Conservation (phyloP, 352 stramenopile species). For the Saprolegnia parasitica region DNA sequence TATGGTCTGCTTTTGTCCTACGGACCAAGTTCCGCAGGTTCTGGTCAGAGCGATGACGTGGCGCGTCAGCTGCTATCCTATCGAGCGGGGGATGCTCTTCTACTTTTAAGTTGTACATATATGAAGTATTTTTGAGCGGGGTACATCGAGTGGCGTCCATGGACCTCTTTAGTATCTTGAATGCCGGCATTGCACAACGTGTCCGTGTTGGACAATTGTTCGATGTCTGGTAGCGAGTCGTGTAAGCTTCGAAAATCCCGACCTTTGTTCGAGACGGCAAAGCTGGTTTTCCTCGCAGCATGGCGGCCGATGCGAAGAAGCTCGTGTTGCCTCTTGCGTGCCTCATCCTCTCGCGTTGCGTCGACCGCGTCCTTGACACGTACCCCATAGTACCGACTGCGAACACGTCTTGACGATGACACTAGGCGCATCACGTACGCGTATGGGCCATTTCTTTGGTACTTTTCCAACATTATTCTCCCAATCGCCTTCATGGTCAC, state of each 20-base stretch:
- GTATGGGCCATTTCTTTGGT: conserved; percentile 30
- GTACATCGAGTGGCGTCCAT: too few relatives aligned
- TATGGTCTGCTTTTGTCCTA: too few relatives aligned
- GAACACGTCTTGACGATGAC: too few relatives aligned
- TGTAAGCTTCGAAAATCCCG: not conserved
- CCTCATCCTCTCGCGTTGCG: conserved; percentile 56
- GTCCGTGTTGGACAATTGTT: too few relatives aligned
- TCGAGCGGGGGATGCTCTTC: too few relatives aligned
- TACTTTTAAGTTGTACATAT: too few relatives aligned
- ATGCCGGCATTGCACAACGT: too few relatives aligned
- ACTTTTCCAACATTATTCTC: conserved; percentile 32
- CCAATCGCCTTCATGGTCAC: conserved; percentile 32
- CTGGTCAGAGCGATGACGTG: too few relatives aligned
- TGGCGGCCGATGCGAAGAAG: conserved; percentile 33
- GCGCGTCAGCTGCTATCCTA: too few relatives aligned
- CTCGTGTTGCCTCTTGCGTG: conserved; percentile 67
- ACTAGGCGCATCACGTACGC: conserved; percentile 29
- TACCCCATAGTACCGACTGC: conserved; percentile 34
- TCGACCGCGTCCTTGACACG: conserved; percentile 53
- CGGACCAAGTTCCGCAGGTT: too few relatives aligned
- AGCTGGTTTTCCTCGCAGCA: not conserved
- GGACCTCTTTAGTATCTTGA: too few relatives aligned
- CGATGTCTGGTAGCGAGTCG: not conserved
- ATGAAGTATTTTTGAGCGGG: too few relatives aligned
- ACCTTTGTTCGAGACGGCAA: not conserved